A percentile compares a stretch with the other conserved stretches of the same genome.
These are phyloP conservation scores for Tolypocladium pustulatum DNA, from an alignment of 2,329 filamentous ascomycete species.

Conservation along the genomic window DNA sequence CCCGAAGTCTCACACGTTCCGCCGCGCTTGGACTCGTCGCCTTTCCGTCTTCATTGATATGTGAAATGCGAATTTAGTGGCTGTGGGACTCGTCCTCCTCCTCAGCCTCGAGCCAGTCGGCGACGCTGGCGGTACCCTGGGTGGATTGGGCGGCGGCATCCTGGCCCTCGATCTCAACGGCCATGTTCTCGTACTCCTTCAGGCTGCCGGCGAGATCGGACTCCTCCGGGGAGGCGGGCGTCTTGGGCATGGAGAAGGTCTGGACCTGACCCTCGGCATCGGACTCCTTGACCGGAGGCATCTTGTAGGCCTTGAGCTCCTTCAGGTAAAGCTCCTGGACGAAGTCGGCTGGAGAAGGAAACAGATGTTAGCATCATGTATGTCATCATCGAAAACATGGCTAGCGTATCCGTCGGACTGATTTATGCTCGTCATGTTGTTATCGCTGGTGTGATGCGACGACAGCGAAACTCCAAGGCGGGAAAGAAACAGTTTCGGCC, in stretches of 20 bases:
- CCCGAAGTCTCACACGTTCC: neutral
- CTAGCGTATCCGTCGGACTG: neutral
- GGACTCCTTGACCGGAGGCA: slow-evolving; percentile 67
- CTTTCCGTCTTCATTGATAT: neutral
- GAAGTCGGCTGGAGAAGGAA: slow-evolving; percentile 62
- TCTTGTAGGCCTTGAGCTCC: slow-evolving; percentile 94
- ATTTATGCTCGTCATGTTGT: neutral
- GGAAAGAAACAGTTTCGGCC: neutral
- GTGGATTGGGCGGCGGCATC: slow-evolving; percentile 50
- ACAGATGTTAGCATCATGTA: slow-evolving; percentile 13
- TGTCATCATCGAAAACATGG: neutral
- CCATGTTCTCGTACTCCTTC: slow-evolving; percentile 88
- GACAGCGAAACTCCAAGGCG: neutral
- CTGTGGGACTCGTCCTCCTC: slow-evolving; percentile 36
- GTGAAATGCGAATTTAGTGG: slow-evolving; percentile 30
- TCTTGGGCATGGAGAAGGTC: slow-evolving; percentile 69
- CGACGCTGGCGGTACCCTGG: slow-evolving; percentile 44
- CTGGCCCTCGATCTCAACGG: slow-evolving; percentile 89
- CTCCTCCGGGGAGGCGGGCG: slow-evolving; percentile 87
- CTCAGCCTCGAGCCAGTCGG: slow-evolving; percentile 80
- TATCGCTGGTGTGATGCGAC: neutral
- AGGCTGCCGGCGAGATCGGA: slow-evolving; percentile 82
- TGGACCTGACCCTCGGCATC: slow-evolving; percentile 88
- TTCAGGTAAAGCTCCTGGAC: slow-evolving; percentile 96
- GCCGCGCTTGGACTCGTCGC: neutral